Evolutionary conservation across 2,329 filamentous ascomycete genomes (phyloP).

Genomic region (Cercospora nicotianae): DNA sequence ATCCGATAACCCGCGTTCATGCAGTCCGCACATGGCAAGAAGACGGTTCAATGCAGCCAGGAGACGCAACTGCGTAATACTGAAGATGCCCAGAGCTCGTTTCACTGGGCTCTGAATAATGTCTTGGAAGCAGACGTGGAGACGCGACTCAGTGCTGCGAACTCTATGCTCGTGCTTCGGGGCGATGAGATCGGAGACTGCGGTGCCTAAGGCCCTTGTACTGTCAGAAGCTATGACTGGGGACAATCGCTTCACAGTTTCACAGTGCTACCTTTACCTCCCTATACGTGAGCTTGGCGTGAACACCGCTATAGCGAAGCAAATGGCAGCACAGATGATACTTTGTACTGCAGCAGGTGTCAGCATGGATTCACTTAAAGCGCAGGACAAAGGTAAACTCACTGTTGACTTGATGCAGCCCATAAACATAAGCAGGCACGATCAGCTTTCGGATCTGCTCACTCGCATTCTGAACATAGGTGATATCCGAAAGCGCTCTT

Average conservation of each 20-base stretch:
- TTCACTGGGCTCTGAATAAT: background rate
- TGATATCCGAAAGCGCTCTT: constrained; percentile 43
- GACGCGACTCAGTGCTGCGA: background rate
- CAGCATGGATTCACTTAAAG: background rate
- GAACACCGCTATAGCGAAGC: constrained; percentile 1
- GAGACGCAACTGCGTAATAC: background rate
- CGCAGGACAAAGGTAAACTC: constrained; percentile 3
- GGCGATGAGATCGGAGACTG: background rate
- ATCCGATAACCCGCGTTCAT: background rate
- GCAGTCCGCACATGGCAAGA: background rate
- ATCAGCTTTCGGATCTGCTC: constrained; percentile 25
- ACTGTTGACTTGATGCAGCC: constrained; percentile 34
- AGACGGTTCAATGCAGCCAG: background rate
- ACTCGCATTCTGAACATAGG: constrained; percentile 40
- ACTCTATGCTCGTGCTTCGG: background rate
- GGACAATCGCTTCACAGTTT: background rate
- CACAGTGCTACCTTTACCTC: background rate
- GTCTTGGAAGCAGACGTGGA: background rate
- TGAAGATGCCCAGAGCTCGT: background rate
- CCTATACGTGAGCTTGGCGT: background rate
- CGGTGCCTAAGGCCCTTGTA: background rate
- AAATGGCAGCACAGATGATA: constrained; percentile 16
- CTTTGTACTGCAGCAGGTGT: constrained; percentile 11
- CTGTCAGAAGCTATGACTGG: background rate
- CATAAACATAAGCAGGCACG: constrained; percentile 32